Evolutionary conservation across 176 grass and related monocot species (phyloP), one percentile per base, ranked within the genome.

Genomic region (Paspalum notatum): DNA sequence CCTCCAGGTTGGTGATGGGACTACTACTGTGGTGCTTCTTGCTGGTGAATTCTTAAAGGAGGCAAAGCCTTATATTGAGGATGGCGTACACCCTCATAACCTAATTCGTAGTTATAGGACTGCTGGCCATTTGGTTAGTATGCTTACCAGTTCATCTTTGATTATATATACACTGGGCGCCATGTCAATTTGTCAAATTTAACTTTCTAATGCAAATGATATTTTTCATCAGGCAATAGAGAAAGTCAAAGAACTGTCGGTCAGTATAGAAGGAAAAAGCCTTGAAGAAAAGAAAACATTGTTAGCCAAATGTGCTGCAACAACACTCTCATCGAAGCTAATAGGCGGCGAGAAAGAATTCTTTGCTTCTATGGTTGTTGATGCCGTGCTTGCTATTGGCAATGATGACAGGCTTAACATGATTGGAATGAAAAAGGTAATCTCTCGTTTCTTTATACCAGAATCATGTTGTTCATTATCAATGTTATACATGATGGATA

Each of bases 261-360:
- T 95, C 47, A 95, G 96, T 86, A 99, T 99, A 82, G 96, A 99
- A 90, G 92, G 92, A 25, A 93, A 99, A 89, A 95, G 90, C 66
- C 84, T 93, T 38, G 92, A 95, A 85, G 92, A 99, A 37, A 95
- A 99, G 88, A 99, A 99, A 79, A 48, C 66, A 13, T 78, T 99
- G 60, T 74, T 99, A 75, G 90, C 84, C 42, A 99, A 95, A 60
- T 99, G 96, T 88, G 96, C 96, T 21, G 90, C 83, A 16, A 99
- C 96, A 10, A 99, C 96, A 46, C 96, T 99, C 11, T 95, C 92
- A 8, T 99, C 96, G 0, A 99, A 99, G 68, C 49, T 99, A 26
- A 99, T 99, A 27, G 88, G 92, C 8, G 92, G 96, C 9, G 96
- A 99, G 66, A 99, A 99, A 65, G 96, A 99, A 71, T 99, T 95